phyloP scores from a whole-genome alignment of 495 filamentous ascomycete genomes.

The Trichoderma gamsii region DNA sequence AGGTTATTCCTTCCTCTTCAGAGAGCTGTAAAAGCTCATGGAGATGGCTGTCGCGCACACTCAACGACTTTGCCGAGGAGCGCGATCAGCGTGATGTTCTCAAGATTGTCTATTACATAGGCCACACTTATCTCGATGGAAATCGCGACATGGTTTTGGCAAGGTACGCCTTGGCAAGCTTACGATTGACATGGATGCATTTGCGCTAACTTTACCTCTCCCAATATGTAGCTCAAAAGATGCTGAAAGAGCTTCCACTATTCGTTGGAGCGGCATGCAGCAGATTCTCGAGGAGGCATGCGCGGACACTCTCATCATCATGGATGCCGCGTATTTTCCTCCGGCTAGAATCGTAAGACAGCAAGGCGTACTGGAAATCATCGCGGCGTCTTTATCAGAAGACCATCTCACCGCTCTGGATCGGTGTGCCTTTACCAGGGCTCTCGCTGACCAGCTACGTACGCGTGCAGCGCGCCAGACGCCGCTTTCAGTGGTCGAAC shows the following conservation, averaged over 20 bases:
- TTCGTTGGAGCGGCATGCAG: constrained; percentile 45
- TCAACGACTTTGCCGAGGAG: constrained; percentile 39
- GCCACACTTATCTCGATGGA: constrained; percentile 40
- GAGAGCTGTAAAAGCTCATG: constrained; percentile 37
- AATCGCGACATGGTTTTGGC: constrained; percentile 43
- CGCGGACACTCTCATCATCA: constrained; percentile 43
- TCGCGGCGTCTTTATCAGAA: constrained; percentile 42
- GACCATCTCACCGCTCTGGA: constrained; percentile 37
- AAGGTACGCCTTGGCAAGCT: constrained; percentile 26
- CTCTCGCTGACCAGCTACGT: constrained; percentile 36
- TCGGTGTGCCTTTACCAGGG: constrained; percentile 39
- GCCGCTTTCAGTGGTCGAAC: constrained; percentile 39
- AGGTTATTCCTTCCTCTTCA: constrained; percentile 35
- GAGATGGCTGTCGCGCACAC: constrained; percentile 37
- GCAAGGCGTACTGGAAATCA: constrained; percentile 41
- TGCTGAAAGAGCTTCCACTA: constrained; percentile 32
- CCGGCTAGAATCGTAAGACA: constrained; percentile 35
- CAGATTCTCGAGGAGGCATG: constrained; percentile 39
- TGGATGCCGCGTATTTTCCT: constrained; percentile 46
- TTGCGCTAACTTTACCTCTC: neutral
- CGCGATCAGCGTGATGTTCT: constrained; percentile 40
- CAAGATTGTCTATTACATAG: constrained; percentile 45
- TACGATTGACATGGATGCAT: neutral
- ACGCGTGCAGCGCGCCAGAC: constrained; percentile 32
- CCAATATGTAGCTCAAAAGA: constrained; percentile 32